phyloP scores from a whole-genome alignment of 441 rosid species.

The Pelargonium fulgidum region DNA sequence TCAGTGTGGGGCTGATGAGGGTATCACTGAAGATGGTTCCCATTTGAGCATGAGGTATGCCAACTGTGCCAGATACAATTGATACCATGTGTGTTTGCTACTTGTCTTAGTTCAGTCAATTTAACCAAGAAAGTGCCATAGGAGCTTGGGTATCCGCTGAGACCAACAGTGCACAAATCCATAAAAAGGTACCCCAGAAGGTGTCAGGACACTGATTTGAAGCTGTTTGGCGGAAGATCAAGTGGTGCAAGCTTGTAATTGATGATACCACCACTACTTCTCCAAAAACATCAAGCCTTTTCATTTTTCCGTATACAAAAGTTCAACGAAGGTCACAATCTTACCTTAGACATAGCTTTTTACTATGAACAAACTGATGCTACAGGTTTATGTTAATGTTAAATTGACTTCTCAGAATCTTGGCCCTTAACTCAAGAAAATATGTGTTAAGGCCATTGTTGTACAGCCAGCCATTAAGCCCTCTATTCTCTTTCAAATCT shows the following conservation, averaged over 20 bases:
- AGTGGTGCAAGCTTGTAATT: conserved; percentile 18
- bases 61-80: neutral
- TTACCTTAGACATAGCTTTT: conserved; percentile 9
- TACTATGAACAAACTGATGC: conserved; percentile 16
- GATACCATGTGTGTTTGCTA: neutral
- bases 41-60: conserved; percentile 17
- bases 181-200: conserved; percentile 3
- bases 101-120: neutral
- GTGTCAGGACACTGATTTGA: conserved; percentile 5
- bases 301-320: conserved; percentile 20
- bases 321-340: conserved; percentile 18
- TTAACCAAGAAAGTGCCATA: conserved; percentile 17
- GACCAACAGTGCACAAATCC: conserved; percentile 12
- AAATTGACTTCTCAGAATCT: conserved; percentile 17
- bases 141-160: conserved; percentile 50
- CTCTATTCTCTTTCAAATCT: neutral
- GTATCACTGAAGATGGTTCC: conserved; percentile 30
- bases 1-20: conserved; percentile 23
- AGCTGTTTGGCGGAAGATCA: conserved; percentile 11
- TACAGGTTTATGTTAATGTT: conserved; percentile 14
- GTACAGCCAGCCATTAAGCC: conserved; percentile 28
- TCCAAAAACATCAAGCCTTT: conserved; percentile 17
- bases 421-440: conserved; percentile 20
- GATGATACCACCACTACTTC: conserved; percentile 14
- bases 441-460: conserved; percentile 23